These are phyloP conservation scores for Candida glucosophila DNA, from an alignment of 1,139 yeast species.

Conservation along the genomic window DNA sequence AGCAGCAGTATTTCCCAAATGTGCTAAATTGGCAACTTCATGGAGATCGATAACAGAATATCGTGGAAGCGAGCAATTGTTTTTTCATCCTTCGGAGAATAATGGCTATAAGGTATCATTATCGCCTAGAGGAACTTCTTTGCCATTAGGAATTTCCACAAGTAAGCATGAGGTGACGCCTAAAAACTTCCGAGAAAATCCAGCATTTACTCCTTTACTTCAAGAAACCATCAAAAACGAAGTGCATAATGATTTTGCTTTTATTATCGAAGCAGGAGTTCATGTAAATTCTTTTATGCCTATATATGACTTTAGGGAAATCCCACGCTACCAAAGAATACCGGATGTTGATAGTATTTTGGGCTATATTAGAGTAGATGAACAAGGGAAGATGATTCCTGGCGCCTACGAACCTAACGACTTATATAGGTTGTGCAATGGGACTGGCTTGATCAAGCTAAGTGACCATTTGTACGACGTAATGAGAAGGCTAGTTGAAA, in stretches of 20 bases:
- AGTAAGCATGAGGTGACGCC: constrained; percentile 12
- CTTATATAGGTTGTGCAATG: constrained; percentile 52
- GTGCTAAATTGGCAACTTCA: too few species aligned
- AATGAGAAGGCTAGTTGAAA: too few species aligned
- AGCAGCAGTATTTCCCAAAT: too few species aligned
- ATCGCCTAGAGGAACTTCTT: constrained; percentile 17
- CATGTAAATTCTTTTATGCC: constrained; percentile 60
- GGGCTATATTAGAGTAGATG: constrained; percentile 61
- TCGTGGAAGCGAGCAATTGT: constrained; percentile 18
- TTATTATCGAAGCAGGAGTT: constrained; percentile 53
- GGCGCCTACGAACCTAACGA: constrained; percentile 51
- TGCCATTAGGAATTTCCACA: constrained; percentile 18
- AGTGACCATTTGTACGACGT: constrained; percentile 47
- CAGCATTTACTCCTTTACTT: constrained; percentile 19
- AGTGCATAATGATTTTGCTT: constrained; percentile 44
- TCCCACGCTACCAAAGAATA: constrained; percentile 59
- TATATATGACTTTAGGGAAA: constrained; percentile 59
- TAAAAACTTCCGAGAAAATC: constrained; percentile 16
- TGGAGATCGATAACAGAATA: constrained; percentile 8
- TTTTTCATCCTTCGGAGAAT: constrained; percentile 11
- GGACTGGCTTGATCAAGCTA: constrained; percentile 46
- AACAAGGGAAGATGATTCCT: constrained; percentile 44
- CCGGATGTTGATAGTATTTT: constrained; percentile 67
- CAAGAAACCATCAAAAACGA: constrained; percentile 17
- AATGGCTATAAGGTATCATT: constrained; percentile 10